phyloP scores from a whole-genome alignment of 78 protist genomes.

The Dictyostelium purpureum region DNA sequence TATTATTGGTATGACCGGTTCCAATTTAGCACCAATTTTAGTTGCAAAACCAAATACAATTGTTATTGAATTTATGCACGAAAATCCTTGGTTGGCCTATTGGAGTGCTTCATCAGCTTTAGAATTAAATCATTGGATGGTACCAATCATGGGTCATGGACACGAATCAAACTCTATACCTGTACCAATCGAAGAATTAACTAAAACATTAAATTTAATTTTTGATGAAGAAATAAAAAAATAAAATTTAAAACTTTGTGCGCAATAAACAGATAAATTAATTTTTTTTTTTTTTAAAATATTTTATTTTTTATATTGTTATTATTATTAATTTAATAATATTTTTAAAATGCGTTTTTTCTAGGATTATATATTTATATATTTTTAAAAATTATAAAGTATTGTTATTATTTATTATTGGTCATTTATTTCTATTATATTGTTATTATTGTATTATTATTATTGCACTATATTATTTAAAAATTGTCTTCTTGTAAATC shows the following conservation, averaged over 20 bases:
- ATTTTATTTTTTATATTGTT: background rate
- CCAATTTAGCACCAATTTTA: conserved; percentile 33
- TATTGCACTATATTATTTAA: background rate
- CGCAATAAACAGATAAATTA: background rate
- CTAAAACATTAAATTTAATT: background rate
- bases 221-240: background rate
- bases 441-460: background rate
- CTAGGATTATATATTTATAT: too few relatives aligned
- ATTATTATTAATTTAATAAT: too few relatives aligned
- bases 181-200: conserved; percentile 25
- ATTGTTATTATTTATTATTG: background rate
- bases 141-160: conserved; percentile 12
- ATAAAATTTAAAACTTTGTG: background rate
- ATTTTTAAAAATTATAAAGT: too few relatives aligned
- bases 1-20: conserved; percentile 60
- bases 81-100: conserved; percentile 62
- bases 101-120: conserved; percentile 51
- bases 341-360: too few relatives aligned
- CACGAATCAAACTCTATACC: conserved; percentile 13
- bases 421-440: background rate
- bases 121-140: conserved; percentile 34
- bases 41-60: conserved; percentile 1
- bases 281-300: background rate
- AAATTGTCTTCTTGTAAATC: conserved; percentile 41
- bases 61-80: conserved; percentile 50